These are phyloP conservation scores for Tylopilus plumbeoviolaceoides DNA, from an alignment of 768 basidiomycete genomes.

Conservation along the genomic window DNA sequence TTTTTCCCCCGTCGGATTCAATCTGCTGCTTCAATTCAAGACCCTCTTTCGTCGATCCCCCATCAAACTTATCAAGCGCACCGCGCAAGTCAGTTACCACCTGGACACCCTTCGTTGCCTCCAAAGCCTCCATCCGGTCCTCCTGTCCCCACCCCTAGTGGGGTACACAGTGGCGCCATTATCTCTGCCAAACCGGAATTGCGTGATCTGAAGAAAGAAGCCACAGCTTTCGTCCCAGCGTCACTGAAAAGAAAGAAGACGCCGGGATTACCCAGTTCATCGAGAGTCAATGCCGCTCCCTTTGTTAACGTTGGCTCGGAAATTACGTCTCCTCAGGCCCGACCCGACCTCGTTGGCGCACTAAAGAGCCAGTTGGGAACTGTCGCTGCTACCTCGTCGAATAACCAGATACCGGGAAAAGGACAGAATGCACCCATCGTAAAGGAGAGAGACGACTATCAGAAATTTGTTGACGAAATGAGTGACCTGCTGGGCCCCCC, in stretches of 20 bases:
- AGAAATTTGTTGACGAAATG: slow-evolving; percentile 74
- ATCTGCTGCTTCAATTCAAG: slow-evolving; percentile 56
- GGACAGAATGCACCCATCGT: slow-evolving; percentile 22
- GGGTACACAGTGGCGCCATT: slow-evolving; percentile 50
- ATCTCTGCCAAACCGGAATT: slow-evolving; percentile 84
- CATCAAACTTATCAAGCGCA: slow-evolving; percentile 79
- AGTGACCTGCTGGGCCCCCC: slow-evolving; percentile 51
- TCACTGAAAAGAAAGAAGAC: slow-evolving; percentile 73
- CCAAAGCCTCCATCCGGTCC: slow-evolving; percentile 33
- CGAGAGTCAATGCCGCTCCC: slow-evolving; percentile 64
- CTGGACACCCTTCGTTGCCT: slow-evolving; percentile 42
- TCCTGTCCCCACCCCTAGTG: slow-evolving; percentile 33
- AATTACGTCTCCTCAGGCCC: slow-evolving; percentile 32
- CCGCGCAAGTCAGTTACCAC: slow-evolving; percentile 40
- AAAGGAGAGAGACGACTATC: slow-evolving; percentile 65
- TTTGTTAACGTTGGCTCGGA: slow-evolving; percentile 35
- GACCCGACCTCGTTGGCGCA: slow-evolving; percentile 64
- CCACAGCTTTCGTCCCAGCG: slow-evolving; percentile 85
- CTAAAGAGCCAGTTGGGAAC: slow-evolving; percentile 59
- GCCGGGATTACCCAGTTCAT: slow-evolving; percentile 29
- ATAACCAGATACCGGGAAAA: slow-evolving; percentile 14
- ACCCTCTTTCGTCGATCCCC: slow-evolving; percentile 71
- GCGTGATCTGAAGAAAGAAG: slow-evolving; percentile 93
- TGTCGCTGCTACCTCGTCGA: slow-evolving; percentile 21
- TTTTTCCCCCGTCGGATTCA: slow-evolving; percentile 59